Conservation (phyloP, 345 rosid genomes). For the Aegle marmelos region DNA sequence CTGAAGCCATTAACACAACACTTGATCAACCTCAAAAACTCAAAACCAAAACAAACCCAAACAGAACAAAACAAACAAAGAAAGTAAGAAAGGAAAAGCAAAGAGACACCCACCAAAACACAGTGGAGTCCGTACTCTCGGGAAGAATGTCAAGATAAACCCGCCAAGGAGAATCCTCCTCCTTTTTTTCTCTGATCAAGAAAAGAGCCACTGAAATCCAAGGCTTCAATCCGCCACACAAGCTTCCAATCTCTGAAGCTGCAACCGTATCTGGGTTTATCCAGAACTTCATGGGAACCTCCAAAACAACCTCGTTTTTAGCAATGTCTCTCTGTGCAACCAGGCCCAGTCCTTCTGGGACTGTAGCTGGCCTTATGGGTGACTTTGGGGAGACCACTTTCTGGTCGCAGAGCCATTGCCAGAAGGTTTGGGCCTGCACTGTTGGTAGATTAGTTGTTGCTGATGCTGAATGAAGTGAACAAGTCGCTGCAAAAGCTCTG, state of each 20-base stretch:
- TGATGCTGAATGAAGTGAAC: slow-evolving; percentile 27
- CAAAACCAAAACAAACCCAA: neutral
- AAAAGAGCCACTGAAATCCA: slow-evolving; percentile 87
- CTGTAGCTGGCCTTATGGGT: slow-evolving; percentile 51
- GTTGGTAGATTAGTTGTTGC: slow-evolving; percentile 23
- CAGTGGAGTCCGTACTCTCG: slow-evolving; percentile 65
- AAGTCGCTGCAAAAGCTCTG: slow-evolving; percentile 25
- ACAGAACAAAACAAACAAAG: neutral
- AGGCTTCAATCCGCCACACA: slow-evolving; percentile 76
- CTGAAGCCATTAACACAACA: slow-evolving; percentile 56
- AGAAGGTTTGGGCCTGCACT: slow-evolving; percentile 53
- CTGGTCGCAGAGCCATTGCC: slow-evolving; percentile 75
- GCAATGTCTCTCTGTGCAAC: slow-evolving; percentile 68
- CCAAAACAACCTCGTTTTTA: slow-evolving; percentile 81
- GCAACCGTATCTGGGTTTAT: slow-evolving; percentile 77
- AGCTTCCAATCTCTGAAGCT: slow-evolving; percentile 71
- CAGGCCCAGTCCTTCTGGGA: slow-evolving; percentile 76
- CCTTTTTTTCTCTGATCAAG: slow-evolving; percentile 70
- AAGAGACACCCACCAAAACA: slow-evolving; percentile 72
- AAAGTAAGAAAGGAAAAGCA: neutral
- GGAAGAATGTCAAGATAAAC: slow-evolving; percentile 85
- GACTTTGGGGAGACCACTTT: slow-evolving; percentile 63
- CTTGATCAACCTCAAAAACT: slow-evolving; percentile 35
- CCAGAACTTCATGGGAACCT: slow-evolving; percentile 80
- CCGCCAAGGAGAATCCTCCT: slow-evolving; percentile 58